phyloP scores from a whole-genome alignment of 805 yeast species.

The Hanseniaspora thailandica region DNA sequence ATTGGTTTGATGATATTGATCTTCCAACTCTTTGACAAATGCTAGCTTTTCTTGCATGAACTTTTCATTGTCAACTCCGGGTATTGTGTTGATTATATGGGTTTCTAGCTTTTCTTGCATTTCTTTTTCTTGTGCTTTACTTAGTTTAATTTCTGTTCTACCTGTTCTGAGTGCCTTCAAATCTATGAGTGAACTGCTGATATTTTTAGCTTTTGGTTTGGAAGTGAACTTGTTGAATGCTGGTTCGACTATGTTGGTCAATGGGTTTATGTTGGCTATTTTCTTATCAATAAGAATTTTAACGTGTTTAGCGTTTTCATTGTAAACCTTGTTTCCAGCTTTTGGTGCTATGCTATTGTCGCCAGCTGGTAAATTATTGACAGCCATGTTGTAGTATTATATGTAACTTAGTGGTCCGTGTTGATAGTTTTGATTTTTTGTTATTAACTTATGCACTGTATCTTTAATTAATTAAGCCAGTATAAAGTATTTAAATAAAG shows the following conservation, averaged over 20 bases:
- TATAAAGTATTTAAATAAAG: too few species aligned
- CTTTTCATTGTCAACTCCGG: constrained; percentile 2
- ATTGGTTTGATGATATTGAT: background rate
- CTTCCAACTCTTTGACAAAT: constrained; percentile 7
- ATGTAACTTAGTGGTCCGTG: too few species aligned
- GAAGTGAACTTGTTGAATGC: constrained; percentile 3
- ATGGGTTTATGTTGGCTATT: constrained; percentile 6
- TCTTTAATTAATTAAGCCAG: too few species aligned
- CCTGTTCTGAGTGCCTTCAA: background rate
- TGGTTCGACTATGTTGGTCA: constrained; percentile 11
- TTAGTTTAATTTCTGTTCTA: background rate
- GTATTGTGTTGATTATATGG: background rate
- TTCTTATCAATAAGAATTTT: constrained; percentile 6
- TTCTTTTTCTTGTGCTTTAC: background rate
- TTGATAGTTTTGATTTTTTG: too few species aligned
- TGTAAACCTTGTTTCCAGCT: background rate
- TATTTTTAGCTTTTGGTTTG: background rate
- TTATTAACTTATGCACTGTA: too few species aligned
- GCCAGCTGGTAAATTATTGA: background rate
- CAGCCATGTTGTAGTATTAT: too few species aligned
- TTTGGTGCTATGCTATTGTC: background rate
- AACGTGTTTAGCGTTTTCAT: background rate
- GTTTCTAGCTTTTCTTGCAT: background rate
- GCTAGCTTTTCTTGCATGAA: background rate
- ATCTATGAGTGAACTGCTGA: background rate